Percentiles rank a stretch among this genome's conserved stretches.
Evolutionary conservation across 75 land plant genomes (phyloP).

Genomic region (Pinus tabuliformis): DNA sequence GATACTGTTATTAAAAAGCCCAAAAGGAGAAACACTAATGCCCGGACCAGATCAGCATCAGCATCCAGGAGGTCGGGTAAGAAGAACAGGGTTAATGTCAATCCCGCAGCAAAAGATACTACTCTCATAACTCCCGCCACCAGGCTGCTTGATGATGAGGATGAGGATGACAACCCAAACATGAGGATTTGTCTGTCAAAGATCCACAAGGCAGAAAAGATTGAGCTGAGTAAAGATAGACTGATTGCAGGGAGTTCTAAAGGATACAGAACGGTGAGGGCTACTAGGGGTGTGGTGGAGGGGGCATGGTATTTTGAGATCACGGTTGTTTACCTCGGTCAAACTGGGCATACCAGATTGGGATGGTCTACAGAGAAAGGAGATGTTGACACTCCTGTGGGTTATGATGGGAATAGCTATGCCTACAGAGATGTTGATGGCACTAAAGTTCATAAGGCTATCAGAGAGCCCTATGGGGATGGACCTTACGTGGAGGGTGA

Average conservation of each 20-base stretch:
- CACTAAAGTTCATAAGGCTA: conserved; percentile 80
- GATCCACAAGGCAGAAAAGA: conserved; percentile 84
- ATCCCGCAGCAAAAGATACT: conserved; percentile 24
- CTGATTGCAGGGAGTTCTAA: conserved; percentile 78
- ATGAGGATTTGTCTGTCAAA: conserved; percentile 16
- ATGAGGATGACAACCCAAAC: conserved; percentile 31
- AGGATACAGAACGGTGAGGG: conserved; percentile 95
- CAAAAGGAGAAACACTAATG: conserved; percentile 30
- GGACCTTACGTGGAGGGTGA: conserved; percentile 83
- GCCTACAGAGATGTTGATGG: conserved; percentile 96
- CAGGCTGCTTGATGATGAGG: conserved; percentile 40
- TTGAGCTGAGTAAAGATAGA: conserved; percentile 81
- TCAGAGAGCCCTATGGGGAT: conserved; percentile 82
- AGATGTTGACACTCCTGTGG: conserved; percentile 94
- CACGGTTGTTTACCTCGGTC: conserved; percentile 62
- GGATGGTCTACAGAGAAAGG: conserved; percentile 96
- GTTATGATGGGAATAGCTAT: conserved; percentile 83
- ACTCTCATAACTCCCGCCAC: conserved; percentile 51
- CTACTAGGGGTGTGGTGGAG: conserved; percentile 82
- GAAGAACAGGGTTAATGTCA: conserved; percentile 28
- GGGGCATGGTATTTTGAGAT: conserved; percentile 99
- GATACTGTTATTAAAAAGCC: conserved; percentile 13
- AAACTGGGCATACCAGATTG: conserved; percentile 86
- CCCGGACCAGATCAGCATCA: conserved; percentile 43
- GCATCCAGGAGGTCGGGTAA: conserved; percentile 60